phyloP scores from a whole-genome alignment of 148 eudicot genomes.

The Oxyria digyna region DNA sequence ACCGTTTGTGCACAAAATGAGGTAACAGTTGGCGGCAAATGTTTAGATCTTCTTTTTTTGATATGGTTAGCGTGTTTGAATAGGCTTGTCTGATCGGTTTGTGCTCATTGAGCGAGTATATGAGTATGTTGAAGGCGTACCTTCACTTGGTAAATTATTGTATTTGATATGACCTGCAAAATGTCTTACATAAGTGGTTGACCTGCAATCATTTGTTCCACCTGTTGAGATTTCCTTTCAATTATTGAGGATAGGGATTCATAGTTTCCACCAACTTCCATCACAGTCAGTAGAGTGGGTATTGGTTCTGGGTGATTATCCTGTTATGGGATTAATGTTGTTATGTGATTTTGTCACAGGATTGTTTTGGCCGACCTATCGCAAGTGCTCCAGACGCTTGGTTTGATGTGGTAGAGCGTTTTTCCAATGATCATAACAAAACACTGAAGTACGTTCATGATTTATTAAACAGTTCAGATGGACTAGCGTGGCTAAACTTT shows the following conservation, averaged over 20 bases:
- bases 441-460: slow-evolving; percentile 55
- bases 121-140: neutral
- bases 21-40: neutral
- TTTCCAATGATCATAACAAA: slow-evolving; percentile 84
- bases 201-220: neutral
- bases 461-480: slow-evolving; percentile 3
- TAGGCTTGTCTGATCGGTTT: neutral
- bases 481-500: neutral
- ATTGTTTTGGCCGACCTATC: slow-evolving; percentile 93
- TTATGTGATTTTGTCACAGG: slow-evolving; percentile 31
- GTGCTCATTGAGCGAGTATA: neutral
- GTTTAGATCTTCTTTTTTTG: neutral
- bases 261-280: neutral
- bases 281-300: neutral
- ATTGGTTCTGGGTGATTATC: neutral
- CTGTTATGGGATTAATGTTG: neutral
- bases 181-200: neutral
- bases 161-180: neutral
- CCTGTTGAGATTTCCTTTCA: neutral
- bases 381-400: slow-evolving; percentile 98
- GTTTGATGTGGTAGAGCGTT: slow-evolving; percentile 95
- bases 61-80: neutral
- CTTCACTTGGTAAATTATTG: neutral
- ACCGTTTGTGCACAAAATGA: neutral
- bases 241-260: neutral